phyloP scores from a whole-genome alignment of 257 asterid genomes.

The Eustoma russellianum region DNA sequence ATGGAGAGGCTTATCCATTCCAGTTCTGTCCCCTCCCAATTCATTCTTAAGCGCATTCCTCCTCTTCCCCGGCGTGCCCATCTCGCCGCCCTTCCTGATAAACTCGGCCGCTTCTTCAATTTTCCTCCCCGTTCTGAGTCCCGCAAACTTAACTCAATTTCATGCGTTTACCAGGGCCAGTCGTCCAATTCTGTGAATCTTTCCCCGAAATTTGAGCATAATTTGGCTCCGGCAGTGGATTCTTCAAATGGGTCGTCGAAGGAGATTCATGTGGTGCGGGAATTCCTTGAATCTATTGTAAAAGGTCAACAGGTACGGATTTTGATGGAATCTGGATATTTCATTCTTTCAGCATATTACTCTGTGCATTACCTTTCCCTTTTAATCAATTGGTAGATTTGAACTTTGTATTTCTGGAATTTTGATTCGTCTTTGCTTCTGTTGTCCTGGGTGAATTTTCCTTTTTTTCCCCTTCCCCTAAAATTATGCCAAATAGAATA shows the following conservation, averaged over 20 bases:
- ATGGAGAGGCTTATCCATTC: conserved; percentile 72
- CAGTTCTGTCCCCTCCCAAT: conserved; percentile 42
- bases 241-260: conserved; percentile 25
- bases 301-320: conserved; percentile 38
- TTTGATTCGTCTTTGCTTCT: neutral
- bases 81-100: conserved; percentile 10
- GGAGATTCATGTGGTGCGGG: conserved; percentile 23
- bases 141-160: conserved; percentile 24
- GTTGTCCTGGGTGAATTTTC: neutral
- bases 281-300: conserved; percentile 20
- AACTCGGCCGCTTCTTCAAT: conserved; percentile 15
- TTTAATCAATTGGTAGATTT: no score
- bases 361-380: neutral
- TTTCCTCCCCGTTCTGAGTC: conserved; percentile 6
- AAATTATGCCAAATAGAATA: no score
- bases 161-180: conserved; percentile 25
- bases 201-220: conserved; percentile 10
- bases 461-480: neutral
- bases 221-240: conserved; percentile 18
- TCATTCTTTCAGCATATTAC: neutral
- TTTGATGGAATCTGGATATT: neutral
- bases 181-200: conserved; percentile 15
- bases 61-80: conserved; percentile 35
- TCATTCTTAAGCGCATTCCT: conserved; percentile 22
- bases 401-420: neutral